Evolutionary conservation across 768 basidiomycete species (phyloP), one percentile per base, ranked within the genome.

Genomic region (Lactifluus echinatus): DNA sequence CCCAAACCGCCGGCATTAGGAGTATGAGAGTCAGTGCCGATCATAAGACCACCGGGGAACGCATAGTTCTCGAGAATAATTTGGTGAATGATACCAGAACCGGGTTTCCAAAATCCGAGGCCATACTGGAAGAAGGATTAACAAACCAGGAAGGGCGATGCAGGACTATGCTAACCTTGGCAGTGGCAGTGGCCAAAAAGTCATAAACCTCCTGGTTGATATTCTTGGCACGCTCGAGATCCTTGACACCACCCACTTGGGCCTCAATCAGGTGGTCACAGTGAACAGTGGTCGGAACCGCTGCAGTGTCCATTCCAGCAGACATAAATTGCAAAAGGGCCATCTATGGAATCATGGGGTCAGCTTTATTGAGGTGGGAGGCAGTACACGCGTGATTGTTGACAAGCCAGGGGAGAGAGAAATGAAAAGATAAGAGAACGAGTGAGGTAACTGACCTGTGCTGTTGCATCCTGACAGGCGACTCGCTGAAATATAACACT

Each of bases 291-390:
- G 95, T 95, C 33, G 95, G 95, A 62, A 97, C 94, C 45, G 95
- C 95, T 39, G 91, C 92, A 45, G 93, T 95, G 70, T 91, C 91
- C 82, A 99, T 93, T 62, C 95, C 95, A 17, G 96, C 93, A 50
- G 96, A 97, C 96, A 99, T 99, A 83, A 99, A 99, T 79, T 99
- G 96, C 64, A 99, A 81, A 55, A 99, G 82, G 19, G 96, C 96
- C 96, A 99, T 99, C 91, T 98, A 51, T 4, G 28, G 34, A 34
- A 6, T 15, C 15, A 44, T 50, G 40, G 55, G 23, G 50, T 63
- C 56, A 62, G 60, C 19, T n/a, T n/a, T n/a, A 10, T 26, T 37
- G 19, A 17, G 26, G 19, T 42, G 31, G 17, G 5, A 28, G 21
- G 11, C 21, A 23, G 17, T n/a, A 45, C 14, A 21, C 24, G 12